Evolutionary conservation across 2,329 filamentous ascomycete genomes (phyloP), one percentile per base, ranked within the genome.

Genomic region (Cytospora leucostoma): DNA sequence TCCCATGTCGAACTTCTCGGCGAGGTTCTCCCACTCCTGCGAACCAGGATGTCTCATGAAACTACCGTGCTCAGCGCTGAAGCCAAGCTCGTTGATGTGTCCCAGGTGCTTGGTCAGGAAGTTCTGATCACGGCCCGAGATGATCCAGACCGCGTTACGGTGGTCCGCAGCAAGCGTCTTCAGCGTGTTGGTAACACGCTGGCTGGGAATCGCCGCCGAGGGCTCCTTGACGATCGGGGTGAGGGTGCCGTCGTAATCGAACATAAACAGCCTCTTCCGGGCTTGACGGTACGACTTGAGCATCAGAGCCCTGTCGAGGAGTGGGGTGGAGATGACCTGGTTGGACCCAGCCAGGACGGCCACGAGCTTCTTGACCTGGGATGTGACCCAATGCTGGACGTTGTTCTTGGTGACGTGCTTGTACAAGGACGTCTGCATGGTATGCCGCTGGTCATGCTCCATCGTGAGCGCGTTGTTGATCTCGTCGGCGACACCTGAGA

Each of bases 241-340:
- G 61, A 99, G 84, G 0, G 95, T 99, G 55, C 95, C 95, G 74
- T 99, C 95, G 72, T 99, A 99, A 78, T 99, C 95, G 73, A 98
- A 97, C 91, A 99, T 94, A 80, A 98, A 97, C 3, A 99, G 82
- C 12, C 95, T 88, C 76, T 91, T 92, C 66, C 84, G 84, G 4
- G 92, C 88, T 47, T 84, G 80, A 65, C 87, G 86, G 76, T 97
- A 98, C 65, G 88, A 88, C 61, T 83, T 79, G 44, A 96, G 80
- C 68, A 97, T 77, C 66, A 86, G 82, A 4, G 87, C 82, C 40
- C 88, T 88, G 73, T 98, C 93, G 21, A 98, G 85, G 1, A 89
- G 83, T 0, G 94, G 94, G 1, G 94, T 98, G 4, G 89, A 86
- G 63, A 89, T 85, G 12, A 87, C 85, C 65, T 90, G 88, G 68